phyloP scores from a whole-genome alignment of 169 alveolate genomes.

The Cardiosporidium cionae region DNA sequence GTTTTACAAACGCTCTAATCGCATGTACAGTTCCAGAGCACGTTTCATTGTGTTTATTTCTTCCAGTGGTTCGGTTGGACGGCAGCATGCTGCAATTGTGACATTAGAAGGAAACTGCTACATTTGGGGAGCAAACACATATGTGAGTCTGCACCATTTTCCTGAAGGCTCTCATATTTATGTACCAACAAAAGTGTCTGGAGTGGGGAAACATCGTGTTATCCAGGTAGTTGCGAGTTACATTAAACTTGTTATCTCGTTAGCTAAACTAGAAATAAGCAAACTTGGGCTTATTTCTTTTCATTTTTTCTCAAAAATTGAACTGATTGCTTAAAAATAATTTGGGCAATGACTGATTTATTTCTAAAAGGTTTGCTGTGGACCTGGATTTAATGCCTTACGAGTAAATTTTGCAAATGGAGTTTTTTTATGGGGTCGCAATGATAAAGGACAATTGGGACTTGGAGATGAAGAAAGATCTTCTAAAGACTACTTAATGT shows the following conservation, averaged over 20 bases:
- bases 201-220: neutral
- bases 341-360: too few relatives aligned
- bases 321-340: too few relatives aligned
- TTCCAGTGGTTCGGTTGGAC: conserved; percentile 23
- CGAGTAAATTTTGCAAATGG: conserved; percentile 9
- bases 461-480: neutral
- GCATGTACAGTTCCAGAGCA: too few relatives aligned
- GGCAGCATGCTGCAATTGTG: conserved; percentile 27
- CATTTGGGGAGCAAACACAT: conserved; percentile 31
- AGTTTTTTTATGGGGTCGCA: conserved; percentile 33
- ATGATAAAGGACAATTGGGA: conserved; percentile 38
- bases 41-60: neutral
- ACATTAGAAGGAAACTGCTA: conserved; percentile 25
- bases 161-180: conserved; percentile 28
- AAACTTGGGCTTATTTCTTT: too few relatives aligned
- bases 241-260: neutral
- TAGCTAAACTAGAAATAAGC: too few relatives aligned
- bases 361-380: conserved; percentile 19
- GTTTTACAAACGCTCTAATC: neutral
- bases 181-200: conserved; percentile 26
- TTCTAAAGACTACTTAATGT: conserved; percentile 13
- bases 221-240: conserved; percentile 2
- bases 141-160: conserved; percentile 17
- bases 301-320: neutral
- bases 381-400: conserved; percentile 29